Percentiles rank a stretch among this genome's conserved stretches.
phyloP scores from a whole-genome alignment of 345 rosid genomes.

The Corchorus olitorius region DNA sequence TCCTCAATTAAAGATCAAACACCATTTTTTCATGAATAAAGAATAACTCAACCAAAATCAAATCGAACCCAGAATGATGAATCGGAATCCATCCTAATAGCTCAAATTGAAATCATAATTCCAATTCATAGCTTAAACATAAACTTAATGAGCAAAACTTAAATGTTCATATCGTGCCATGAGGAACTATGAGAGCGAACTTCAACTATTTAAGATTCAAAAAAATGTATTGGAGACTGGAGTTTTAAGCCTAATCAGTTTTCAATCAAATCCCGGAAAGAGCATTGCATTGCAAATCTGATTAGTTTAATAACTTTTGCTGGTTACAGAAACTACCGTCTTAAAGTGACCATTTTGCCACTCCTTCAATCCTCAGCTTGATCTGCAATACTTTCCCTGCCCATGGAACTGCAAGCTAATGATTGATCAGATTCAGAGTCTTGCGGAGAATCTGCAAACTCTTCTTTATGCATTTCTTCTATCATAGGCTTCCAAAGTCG shows the following conservation, averaged over 20 bases:
- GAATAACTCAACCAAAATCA: no score
- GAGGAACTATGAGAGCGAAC: no score
- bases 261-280: background rate
- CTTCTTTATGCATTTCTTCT: conserved; percentile 89
- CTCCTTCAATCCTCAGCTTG: conserved; percentile 50
- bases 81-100: no score
- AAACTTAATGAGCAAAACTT: no score
- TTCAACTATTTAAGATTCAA: no score
- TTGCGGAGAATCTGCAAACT: conserved; percentile 73
- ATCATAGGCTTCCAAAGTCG: conserved; percentile 97
- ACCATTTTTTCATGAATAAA: no score
- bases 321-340: background rate
- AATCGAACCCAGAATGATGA: no score
- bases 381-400: conserved; percentile 42
- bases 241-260: background rate
- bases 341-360: background rate
- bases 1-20: no score
- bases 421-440: conserved; percentile 63
- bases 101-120: no score
- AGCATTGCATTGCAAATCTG: background rate
- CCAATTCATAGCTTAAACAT: no score
- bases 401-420: conserved; percentile 33
- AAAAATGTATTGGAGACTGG: background rate
- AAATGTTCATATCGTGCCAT: no score
- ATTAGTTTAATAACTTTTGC: background rate